Evolutionary conservation across 805 yeast species (phyloP).

Genomic region (Myxozyma nipponensis): DNA sequence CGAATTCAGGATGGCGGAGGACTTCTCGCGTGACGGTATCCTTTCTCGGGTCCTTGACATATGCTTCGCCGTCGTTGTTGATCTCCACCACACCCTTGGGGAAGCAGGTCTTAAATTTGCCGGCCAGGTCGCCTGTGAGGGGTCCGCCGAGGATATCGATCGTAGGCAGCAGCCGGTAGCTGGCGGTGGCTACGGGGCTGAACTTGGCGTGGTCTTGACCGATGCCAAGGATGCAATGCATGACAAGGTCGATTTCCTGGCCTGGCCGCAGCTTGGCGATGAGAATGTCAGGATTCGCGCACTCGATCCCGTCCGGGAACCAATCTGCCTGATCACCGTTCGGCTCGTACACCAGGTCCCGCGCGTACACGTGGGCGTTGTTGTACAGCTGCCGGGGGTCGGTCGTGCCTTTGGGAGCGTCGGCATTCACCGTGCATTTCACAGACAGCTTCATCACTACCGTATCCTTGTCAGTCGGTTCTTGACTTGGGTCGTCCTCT

Average conservation of each 20-base stretch:
- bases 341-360: slow-evolving; percentile 84
- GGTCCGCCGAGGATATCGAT: slow-evolving; percentile 68
- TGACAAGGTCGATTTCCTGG: slow-evolving; percentile 87
- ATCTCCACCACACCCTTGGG: slow-evolving; percentile 79
- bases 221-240: slow-evolving; percentile 85
- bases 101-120: slow-evolving; percentile 81
- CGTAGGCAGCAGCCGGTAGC: slow-evolving; percentile 86
- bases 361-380: slow-evolving; percentile 84
- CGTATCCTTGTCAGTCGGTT: slow-evolving; percentile 82
- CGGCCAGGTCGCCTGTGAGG: slow-evolving; percentile 71
- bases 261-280: slow-evolving; percentile 94
- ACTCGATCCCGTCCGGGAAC: slow-evolving; percentile 48
- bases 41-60: slow-evolving; percentile 81
- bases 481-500: slow-evolving; percentile 37
- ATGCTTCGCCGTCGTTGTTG: slow-evolving; percentile 53
- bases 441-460: slow-evolving; percentile 77
- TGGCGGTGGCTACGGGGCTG: slow-evolving; percentile 95
- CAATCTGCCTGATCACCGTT: slow-evolving; percentile 78
- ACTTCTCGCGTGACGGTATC: slow-evolving; percentile 98
- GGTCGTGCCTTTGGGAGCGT: slow-evolving; percentile 71
- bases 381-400: slow-evolving; percentile 81
- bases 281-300: slow-evolving; percentile 74
- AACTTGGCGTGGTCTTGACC: slow-evolving; percentile 97
- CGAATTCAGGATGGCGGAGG: slow-evolving; percentile 85
- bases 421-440: slow-evolving; percentile 78